Evolutionary conservation across 768 basidiomycete genomes (phyloP), one percentile per base, ranked within the genome.

Genomic region (Pilatotrama ljubarskyi): DNA sequence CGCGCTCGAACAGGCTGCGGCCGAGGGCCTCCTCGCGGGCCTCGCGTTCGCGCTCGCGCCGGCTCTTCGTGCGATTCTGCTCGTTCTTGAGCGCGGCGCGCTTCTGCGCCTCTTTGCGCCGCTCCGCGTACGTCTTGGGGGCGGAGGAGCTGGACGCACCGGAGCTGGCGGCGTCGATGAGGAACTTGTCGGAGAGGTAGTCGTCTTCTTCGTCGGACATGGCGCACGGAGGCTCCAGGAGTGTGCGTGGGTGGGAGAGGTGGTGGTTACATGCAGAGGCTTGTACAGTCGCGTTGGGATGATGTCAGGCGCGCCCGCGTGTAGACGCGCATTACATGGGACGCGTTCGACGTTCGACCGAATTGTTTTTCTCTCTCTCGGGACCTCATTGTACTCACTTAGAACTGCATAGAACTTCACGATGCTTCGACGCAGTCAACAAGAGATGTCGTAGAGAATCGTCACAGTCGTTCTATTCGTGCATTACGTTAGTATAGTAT

Each of bases 151-250:
- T 66, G 6, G 55, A 25, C 18, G 78, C 65, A 11, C 73, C 62
- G 32, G 72, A 55, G 8, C 77, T 32, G 18, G 69, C 58, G n/a
- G 76, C 50, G 0, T 79, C 77, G 18, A 66, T 42, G 4, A 94
- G 80, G 73, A 93, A 94, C 69, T 91, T 93, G 78, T 93, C 90
- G 32, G 91, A 93, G 51, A 95, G 82, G 69, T 94, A 95, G 76
- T 94, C 90, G 65, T 90, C 91, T 67, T 93, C 91, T 59, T 82
- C 84, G 62, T 83, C 84, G 51, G 86, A 84, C 88, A 90, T 91
- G 36, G 17, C 15, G n/a, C n/a, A 13, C 36, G 37, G 18, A 5
- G 24, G 42, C 18, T 20, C n/a, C n/a, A 20, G 3, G 22, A 14
- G 38, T 15, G n/a, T 18, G 20, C 18, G 18, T 44, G 26, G 29